Evolutionary conservation across 2,329 filamentous ascomycete species (phyloP).

Genomic region (Phoma sp.): DNA sequence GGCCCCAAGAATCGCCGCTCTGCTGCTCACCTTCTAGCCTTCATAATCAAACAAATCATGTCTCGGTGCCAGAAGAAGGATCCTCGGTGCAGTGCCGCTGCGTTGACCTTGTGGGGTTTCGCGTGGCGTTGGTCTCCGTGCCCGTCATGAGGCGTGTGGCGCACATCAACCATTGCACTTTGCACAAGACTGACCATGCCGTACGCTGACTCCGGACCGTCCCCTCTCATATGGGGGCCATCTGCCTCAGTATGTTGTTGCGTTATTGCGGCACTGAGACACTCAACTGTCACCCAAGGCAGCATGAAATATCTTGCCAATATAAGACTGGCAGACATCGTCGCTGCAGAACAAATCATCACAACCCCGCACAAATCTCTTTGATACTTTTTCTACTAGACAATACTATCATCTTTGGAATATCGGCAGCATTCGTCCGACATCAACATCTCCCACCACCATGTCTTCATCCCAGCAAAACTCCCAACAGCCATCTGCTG

Average conservation of each 20-base stretch:
- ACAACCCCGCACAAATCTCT: constrained; percentile 16
- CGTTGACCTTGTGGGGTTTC: constrained; percentile 17
- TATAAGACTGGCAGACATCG: constrained; percentile 18
- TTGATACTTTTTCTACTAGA: constrained; percentile 15
- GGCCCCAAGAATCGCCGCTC: background rate
- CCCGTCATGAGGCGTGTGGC: constrained; percentile 18
- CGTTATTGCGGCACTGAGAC: constrained; percentile 23
- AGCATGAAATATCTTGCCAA: constrained; percentile 14
- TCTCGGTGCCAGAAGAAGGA: constrained; percentile 12
- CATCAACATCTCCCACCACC: constrained; percentile 5
- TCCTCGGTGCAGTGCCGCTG: constrained; percentile 15
- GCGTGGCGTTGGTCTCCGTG: constrained; percentile 19
- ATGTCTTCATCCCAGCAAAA: constrained; percentile 29
- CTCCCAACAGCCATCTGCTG: constrained; percentile 25
- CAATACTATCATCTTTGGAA: constrained; percentile 5
- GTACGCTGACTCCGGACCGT: constrained; percentile 18
- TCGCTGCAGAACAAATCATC: constrained; percentile 14
- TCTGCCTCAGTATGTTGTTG: constrained; percentile 18
- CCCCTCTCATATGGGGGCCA: constrained; percentile 20
- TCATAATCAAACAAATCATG: constrained; percentile 9
- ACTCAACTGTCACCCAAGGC: constrained; percentile 12
- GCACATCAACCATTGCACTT: constrained; percentile 13
- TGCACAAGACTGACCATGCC: constrained; percentile 18
- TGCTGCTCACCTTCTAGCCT: constrained; percentile 1
- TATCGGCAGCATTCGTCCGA: background rate